Evolutionary conservation across 2,329 filamentous ascomycete genomes (phyloP), one percentile per base, ranked within the genome.

Genomic region (Geosmithia morbida): DNA sequence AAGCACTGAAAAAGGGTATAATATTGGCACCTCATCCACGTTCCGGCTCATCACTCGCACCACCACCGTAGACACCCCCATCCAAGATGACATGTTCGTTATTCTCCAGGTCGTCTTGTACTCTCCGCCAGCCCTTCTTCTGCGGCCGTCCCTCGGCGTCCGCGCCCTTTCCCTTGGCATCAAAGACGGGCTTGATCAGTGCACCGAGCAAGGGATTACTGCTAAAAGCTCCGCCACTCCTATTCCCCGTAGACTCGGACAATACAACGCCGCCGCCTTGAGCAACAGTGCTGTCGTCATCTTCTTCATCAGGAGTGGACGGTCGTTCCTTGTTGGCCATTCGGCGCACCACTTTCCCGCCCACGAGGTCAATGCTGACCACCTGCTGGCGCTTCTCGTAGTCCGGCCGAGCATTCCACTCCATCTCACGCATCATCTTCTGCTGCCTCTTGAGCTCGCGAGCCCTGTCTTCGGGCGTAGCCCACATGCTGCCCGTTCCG

Each of bases 311-410:
- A 1, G 79, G 79, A 7, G 70, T 76, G 3, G 65, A 66, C 3
- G 75, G 77, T 44, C 74, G 67, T 51, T 83, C 80, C 18, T 75
- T 62, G 4, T 80, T 74, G 16, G 75, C 77, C 75, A 86, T 86
- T 54, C 77, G 77, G 50, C 76, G 78, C 4, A 92, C 80, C 2
- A 94, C 79, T 55, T 83, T 88, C 17, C 83, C 82, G 1, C 82
- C 83, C 8, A 81, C 80, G 1, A 95, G 67, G 59, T 95, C 87
- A 51, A 95, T 85, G 57, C 85, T 90, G 53, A 94, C 76, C 1
- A 96, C 83, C 50, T 92, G 82, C 55, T 76, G 79, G 49, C 86
- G 75, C 72, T 90, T 94, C 67, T 96, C 89, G 63, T 88, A 95
- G 51, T 94, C 89, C 0, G 88, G 87, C 46, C 77, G 71, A 3